Conservation (phyloP, 192 early-diverging fungal genomes). For the Rhizophagus sp. region DNA sequence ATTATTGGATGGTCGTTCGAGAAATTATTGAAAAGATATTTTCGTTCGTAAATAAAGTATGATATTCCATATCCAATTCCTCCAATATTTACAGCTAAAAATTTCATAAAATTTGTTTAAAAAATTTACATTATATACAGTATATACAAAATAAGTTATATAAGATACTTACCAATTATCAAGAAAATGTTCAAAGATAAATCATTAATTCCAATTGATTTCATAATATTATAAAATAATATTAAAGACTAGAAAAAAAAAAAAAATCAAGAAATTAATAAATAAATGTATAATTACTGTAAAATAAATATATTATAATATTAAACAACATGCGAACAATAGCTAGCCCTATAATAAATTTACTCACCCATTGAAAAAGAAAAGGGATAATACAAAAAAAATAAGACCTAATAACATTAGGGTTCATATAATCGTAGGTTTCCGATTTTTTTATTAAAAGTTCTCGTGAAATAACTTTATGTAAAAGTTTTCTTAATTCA, state of each 20-base stretch:
- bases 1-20: not conserved
- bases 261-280: too few relatives aligned
- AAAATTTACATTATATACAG: too few relatives aligned
- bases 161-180: not conserved
- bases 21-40: not conserved
- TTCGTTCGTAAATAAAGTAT: not conserved
- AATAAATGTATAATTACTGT: too few relatives aligned
- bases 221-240: too few relatives aligned
- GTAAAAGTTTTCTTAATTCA: not conserved
- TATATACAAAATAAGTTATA: too few relatives aligned
- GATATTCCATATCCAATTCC: not conserved
- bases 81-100: not conserved
- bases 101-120: too few relatives aligned
- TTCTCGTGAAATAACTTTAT: not conserved
- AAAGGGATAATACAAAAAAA: not conserved
- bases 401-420: not conserved
- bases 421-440: not conserved
- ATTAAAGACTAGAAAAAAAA: too few relatives aligned
- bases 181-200: not conserved
- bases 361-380: not conserved
- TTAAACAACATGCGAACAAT: too few relatives aligned
- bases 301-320: too few relatives aligned
- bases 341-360: too few relatives aligned
- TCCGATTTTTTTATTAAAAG: not conserved
- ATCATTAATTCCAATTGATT: not conserved